These are phyloP conservation scores for Carallia brachiata DNA, from an alignment of 345 rosid species.

Conservation along the genomic window DNA sequence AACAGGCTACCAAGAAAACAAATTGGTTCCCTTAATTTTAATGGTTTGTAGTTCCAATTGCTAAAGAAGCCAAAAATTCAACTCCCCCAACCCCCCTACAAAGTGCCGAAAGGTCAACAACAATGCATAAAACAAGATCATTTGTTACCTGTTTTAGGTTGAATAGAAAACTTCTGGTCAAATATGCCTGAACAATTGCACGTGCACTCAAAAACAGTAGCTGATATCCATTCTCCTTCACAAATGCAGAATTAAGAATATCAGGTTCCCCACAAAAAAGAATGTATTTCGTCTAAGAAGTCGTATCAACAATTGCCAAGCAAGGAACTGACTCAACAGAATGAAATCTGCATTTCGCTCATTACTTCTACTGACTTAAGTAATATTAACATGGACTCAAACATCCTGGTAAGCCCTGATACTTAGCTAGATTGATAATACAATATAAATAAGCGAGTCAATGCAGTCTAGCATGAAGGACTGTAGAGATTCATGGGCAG, in stretches of 20 bases:
- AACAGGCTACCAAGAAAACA: too few species aligned
- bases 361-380: too few species aligned
- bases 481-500: too few species aligned
- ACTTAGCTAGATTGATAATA: too few species aligned
- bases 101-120: neutral
- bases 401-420: too few species aligned
- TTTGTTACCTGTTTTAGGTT: conserved; percentile 76
- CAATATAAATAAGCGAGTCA: too few species aligned
- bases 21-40: neutral
- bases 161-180: conserved; percentile 71
- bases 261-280: neutral
- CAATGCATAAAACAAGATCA: neutral
- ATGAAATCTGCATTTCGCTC: too few species aligned
- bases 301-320: too few species aligned
- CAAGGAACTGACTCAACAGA: too few species aligned
- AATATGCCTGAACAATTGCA: conserved; percentile 93
- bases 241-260: conserved; percentile 14
- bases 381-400: too few species aligned
- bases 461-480: too few species aligned
- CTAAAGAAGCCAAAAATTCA: neutral
- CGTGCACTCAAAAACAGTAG: conserved; percentile 91
- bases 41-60: neutral
- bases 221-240: conserved; percentile 95
- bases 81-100: neutral
- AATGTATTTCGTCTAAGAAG: neutral